Conservation (phyloP, 2,329 filamentous ascomycete genomes). For the Shiraia sp. region DNA sequence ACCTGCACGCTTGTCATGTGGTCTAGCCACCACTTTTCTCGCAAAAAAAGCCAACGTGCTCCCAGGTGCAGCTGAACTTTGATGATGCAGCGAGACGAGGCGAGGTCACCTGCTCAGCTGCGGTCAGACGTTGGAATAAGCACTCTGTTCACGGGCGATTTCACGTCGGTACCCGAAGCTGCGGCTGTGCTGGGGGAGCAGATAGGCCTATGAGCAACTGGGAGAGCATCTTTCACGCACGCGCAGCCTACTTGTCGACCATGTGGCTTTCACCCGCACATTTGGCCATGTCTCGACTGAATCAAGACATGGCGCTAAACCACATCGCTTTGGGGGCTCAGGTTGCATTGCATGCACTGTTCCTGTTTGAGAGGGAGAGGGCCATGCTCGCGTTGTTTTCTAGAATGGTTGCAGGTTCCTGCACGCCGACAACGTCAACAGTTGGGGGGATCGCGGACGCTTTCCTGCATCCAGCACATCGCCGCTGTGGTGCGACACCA, state of each 20-base stretch:
- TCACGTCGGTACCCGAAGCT: conserved; percentile 21
- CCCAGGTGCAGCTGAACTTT: background rate
- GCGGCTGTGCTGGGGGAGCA: conserved; percentile 12
- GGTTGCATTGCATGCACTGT: conserved; percentile 40
- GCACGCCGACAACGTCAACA: conserved; percentile 29
- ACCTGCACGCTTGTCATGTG: conserved; percentile 1
- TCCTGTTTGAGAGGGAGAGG: conserved; percentile 18
- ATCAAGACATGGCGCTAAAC: background rate
- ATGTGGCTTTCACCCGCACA: conserved; percentile 3
- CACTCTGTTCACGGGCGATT: conserved; percentile 14
- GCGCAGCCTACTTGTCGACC: conserved; percentile 21
- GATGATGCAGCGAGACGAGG: conserved; percentile 2
- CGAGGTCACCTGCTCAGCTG: conserved; percentile 14
- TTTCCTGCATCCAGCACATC: conserved; percentile 18
- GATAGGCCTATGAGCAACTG: conserved; percentile 8
- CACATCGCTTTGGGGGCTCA: no score
- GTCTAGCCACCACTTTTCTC: background rate
- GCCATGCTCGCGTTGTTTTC: conserved; percentile 31
- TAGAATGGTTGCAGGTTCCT: conserved; percentile 36
- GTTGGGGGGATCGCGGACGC: conserved; percentile 8
- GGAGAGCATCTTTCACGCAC: conserved; percentile 9
- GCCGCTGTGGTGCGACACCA: conserved; percentile 29
- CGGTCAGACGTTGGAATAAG: conserved; percentile 20
- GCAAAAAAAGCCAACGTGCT: background rate
- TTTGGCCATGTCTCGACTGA: conserved; percentile 8